Conservation (phyloP, 2,329 filamentous ascomycete species). For the Xylariaceae sp. region DNA sequence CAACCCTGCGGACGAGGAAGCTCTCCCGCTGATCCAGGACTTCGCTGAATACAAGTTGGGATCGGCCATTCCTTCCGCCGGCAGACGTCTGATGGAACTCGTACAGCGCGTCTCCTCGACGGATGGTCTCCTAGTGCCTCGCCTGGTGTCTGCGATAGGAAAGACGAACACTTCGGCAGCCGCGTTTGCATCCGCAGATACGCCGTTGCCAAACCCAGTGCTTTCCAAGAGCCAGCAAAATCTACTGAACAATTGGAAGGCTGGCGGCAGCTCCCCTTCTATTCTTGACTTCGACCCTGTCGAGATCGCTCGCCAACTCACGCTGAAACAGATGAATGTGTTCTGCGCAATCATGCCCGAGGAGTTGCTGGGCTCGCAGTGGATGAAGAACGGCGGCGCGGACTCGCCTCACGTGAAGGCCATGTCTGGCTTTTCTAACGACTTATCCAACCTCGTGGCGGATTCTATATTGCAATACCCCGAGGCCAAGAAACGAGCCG, state of each 20-base stretch:
- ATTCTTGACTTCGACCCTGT: slow-evolving; percentile 88
- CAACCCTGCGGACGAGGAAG: slow-evolving; percentile 68
- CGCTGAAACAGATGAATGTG: slow-evolving; percentile 81
- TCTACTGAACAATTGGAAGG: slow-evolving; percentile 65
- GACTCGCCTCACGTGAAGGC: slow-evolving; percentile 84
- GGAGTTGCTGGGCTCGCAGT: slow-evolving; percentile 84
- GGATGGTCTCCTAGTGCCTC: slow-evolving; percentile 70
- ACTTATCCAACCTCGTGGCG: slow-evolving; percentile 84
- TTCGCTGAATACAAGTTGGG: slow-evolving; percentile 73
- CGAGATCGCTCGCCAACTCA: slow-evolving; percentile 86
- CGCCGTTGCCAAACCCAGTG: slow-evolving; percentile 60
- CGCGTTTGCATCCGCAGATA: slow-evolving; percentile 63
- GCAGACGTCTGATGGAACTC: slow-evolving; percentile 72
- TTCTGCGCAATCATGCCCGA: slow-evolving; percentile 91
- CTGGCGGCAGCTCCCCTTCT: slow-evolving; percentile 59
- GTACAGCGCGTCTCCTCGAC: slow-evolving; percentile 68
- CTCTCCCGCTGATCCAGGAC: slow-evolving; percentile 65
- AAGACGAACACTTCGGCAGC: slow-evolving; percentile 74
- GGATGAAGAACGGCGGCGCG: slow-evolving; percentile 79
- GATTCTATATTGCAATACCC: slow-evolving; percentile 82
- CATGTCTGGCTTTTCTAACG: slow-evolving; percentile 88
- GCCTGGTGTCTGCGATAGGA: slow-evolving; percentile 76
- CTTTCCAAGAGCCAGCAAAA: slow-evolving; percentile 71
- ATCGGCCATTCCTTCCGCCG: slow-evolving; percentile 64
- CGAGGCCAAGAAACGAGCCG: slow-evolving; percentile 88